Base-by-base conservation (phyloP, 257 asterid genomes). In the Solanum medicagineum region DNA sequence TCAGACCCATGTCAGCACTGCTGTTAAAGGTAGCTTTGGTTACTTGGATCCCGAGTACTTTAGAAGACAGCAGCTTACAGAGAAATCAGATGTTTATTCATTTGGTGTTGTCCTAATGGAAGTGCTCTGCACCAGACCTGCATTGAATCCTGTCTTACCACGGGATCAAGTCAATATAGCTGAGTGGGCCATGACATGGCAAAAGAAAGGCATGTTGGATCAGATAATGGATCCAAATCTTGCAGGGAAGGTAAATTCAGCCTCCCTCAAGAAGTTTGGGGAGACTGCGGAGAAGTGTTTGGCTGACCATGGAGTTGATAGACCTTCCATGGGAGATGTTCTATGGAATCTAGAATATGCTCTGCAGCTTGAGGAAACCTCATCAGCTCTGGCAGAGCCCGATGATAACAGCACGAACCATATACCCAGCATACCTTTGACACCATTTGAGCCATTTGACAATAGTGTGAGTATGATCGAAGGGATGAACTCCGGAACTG, bases 161-260 rank as follows among this genome's bases (percentile, higher is more conserved):
- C 77, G 98, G 63, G 98, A 94, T 70, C 98, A 94, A 85, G 98
- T 94, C 14, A 94, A 94, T 81, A 92, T 94, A 4, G 98, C 98
- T 1, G 98, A 94, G 88, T 94, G 98, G 98, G 98, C 93, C 19
- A 94, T 94, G 96, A 87, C 84, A 0, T 93, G 96, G 98, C 95
- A 94, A 82, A 94, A 90, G 93, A 94, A 94, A 87, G 98, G 98
- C 70, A 91, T 93, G 96, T 70, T 94, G 82, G 96, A 93, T 62
- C 92, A 91, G 62, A 90, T 94, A 51, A 90, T 94, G 94, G 98
- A 94, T 84, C 87, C 90, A 29, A 89, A 91, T 85, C 92, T 94
- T 26, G 88, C 79, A 8, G 98, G 96, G 87, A 93, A 90, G 86
- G 96, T 94, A 57, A 93, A 92, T 81, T 57, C 88, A 7, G 93